Conservation (phyloP, 495 filamentous ascomycete species). For the Penicillium crystallinum region DNA sequence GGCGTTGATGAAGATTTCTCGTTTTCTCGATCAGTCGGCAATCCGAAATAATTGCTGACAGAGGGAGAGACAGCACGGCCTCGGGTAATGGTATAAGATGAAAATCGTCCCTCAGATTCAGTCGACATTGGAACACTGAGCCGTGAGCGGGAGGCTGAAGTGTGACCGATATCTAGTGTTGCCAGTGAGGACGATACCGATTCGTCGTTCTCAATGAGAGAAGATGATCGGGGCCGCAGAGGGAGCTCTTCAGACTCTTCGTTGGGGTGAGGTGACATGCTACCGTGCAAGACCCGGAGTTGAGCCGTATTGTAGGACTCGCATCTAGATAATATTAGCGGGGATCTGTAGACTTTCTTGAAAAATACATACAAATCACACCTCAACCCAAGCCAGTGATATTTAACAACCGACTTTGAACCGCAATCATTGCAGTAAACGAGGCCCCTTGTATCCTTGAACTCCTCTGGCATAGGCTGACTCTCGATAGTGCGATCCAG, state of each 20-base stretch:
- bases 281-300: slow-evolving; percentile 53
- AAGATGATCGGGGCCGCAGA: slow-evolving; percentile 27
- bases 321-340: slow-evolving; percentile 45
- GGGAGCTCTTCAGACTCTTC: slow-evolving; percentile 16
- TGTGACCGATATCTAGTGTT: slow-evolving; percentile 29
- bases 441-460: slow-evolving; percentile 70
- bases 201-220: slow-evolving; percentile 22
- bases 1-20: slow-evolving; percentile 31
- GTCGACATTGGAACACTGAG: slow-evolving; percentile 23
- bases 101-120: slow-evolving; percentile 23
- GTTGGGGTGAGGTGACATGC: slow-evolving; percentile 23
- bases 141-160: slow-evolving; percentile 24
- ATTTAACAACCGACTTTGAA: slow-evolving; percentile 74
- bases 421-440: slow-evolving; percentile 94
- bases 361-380: slow-evolving; percentile 59
- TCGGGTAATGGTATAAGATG: slow-evolving; percentile 39
- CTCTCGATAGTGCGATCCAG: slow-evolving; percentile 76
- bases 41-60: slow-evolving; percentile 44
- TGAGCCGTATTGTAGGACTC: slow-evolving; percentile 81
- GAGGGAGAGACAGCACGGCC: slow-evolving; percentile 35
- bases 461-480: slow-evolving; percentile 89
- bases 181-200: slow-evolving; percentile 20
- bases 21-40: slow-evolving; percentile 33
- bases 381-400: slow-evolving; percentile 93
- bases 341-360: neutral